Percentiles rank a stretch among this genome's conserved stretches.
Evolutionary conservation across 2,329 filamentous ascomycete genomes (phyloP).

Genomic region (Fusarium pseudograminearum): DNA sequence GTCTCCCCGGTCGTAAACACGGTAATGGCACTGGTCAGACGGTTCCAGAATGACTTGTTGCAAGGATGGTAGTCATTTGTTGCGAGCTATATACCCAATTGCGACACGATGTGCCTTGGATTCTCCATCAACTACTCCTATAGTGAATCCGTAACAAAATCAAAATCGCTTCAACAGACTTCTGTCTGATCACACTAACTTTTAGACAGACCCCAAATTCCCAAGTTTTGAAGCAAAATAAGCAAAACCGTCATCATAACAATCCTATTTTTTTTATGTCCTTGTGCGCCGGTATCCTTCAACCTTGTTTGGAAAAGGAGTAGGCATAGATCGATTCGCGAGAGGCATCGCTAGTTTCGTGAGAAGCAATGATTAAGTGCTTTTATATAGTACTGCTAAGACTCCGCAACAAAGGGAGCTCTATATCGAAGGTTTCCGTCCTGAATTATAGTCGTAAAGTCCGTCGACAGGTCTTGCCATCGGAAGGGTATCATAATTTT

Average conservation of each 20-base stretch:
- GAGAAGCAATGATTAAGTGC: slow-evolving; percentile 24
- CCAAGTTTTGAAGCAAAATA: slow-evolving; percentile 8
- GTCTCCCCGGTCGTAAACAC: not conserved
- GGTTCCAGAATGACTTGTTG: not conserved
- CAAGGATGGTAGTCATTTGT: slow-evolving; percentile 21
- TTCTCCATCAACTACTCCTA: slow-evolving; percentile 1
- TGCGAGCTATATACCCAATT: slow-evolving; percentile 4
- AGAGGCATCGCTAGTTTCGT: slow-evolving; percentile 18
- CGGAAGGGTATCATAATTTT: slow-evolving; percentile 8
- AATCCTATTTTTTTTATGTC: slow-evolving; percentile 25
- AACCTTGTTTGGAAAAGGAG: not conserved
- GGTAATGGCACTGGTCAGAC: not conserved
- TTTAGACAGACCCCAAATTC: slow-evolving; percentile 12
- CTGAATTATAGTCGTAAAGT: slow-evolving; percentile 27
- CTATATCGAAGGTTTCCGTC: slow-evolving; percentile 19
- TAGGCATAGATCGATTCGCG: slow-evolving; percentile 9
- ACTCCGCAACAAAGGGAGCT: slow-evolving; percentile 16
- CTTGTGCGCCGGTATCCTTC: slow-evolving; percentile 20
- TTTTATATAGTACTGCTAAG: slow-evolving; percentile 35
- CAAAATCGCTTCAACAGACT: slow-evolving; percentile 17
- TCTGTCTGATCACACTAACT: slow-evolving; percentile 29
- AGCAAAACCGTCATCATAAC: slow-evolving; percentile 1
- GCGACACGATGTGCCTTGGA: not conserved
- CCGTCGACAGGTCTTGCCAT: slow-evolving; percentile 26
- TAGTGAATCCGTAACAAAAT: slow-evolving; percentile 4